Percentiles rank a stretch among this genome's conserved stretches.
Evolutionary conservation across 2,329 filamentous ascomycete species (phyloP).

Genomic region (Magnaporthales sp.): DNA sequence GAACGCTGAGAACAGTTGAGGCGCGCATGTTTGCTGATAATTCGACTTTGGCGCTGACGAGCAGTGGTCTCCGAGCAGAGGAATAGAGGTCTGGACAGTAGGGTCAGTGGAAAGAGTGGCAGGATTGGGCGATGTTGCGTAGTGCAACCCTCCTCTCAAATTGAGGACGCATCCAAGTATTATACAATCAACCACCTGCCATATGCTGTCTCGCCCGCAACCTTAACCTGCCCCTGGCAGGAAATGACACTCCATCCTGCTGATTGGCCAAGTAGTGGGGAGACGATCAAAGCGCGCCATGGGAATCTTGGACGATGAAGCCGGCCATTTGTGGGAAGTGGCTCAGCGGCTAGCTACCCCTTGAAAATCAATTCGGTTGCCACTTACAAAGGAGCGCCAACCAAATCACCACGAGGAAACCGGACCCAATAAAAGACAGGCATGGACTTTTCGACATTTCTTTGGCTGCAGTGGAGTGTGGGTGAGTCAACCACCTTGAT

Average conservation of each 20-base stretch:
- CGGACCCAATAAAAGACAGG: background rate
- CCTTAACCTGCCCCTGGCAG: background rate
- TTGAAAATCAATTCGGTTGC: background rate
- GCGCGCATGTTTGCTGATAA: conserved; percentile 1
- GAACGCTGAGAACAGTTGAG: background rate
- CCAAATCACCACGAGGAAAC: background rate
- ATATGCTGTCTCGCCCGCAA: background rate
- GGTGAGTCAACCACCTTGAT: background rate
- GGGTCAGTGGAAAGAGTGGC: background rate
- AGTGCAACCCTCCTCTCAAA: background rate
- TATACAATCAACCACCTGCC: background rate
- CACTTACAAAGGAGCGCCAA: background rate
- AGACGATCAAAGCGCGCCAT: background rate
- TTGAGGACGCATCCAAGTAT: background rate
- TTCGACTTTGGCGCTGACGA: background rate
- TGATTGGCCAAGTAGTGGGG: background rate
- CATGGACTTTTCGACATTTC: background rate
- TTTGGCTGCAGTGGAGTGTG: background rate
- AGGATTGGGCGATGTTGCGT: background rate
- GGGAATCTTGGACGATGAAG: background rate
- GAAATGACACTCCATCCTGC: background rate
- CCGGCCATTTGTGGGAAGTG: background rate
- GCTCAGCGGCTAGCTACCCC: background rate
- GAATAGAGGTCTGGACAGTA: background rate
- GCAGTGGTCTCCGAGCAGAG: background rate